Evolutionary conservation across 2,329 filamentous ascomycete genomes (phyloP).

Genomic region (Colletotrichum scovillei): DNA sequence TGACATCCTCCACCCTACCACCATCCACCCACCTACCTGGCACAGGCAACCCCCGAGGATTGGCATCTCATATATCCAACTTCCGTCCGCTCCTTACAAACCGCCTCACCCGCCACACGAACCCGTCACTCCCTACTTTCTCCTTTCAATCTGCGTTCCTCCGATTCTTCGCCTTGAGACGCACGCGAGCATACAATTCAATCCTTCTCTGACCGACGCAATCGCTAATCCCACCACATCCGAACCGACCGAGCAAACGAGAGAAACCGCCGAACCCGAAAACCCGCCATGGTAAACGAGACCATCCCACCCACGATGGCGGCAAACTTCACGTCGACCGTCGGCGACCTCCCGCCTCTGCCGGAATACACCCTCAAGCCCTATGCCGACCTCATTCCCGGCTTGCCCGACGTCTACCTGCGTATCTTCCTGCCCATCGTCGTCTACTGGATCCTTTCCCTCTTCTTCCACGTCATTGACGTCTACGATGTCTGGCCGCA

Average conservation of each 20-base stretch:
- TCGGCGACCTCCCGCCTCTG: constrained; percentile 81
- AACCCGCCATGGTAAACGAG: constrained; percentile 53
- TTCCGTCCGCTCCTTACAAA: constrained; percentile 9
- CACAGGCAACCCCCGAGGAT: background rate
- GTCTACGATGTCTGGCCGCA: constrained; percentile 86
- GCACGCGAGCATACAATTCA: background rate
- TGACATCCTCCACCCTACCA: constrained; percentile 17
- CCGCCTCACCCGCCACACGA: background rate
- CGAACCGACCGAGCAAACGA: background rate
- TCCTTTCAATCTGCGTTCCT: background rate
- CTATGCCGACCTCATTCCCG: constrained; percentile 78
- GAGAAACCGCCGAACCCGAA: background rate
- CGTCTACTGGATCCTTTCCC: constrained; percentile 89
- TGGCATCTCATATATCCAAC: constrained; percentile 15
- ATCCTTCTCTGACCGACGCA: background rate
- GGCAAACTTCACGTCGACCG: constrained; percentile 65
- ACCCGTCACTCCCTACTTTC: background rate
- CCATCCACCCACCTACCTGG: background rate
- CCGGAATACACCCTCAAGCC: constrained; percentile 82
- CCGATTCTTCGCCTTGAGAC: background rate
- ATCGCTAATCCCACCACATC: background rate
- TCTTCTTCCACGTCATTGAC: constrained; percentile 90
- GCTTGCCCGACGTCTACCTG: constrained; percentile 84
- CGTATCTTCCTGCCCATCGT: constrained; percentile 80
- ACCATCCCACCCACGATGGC: constrained; percentile 44